phyloP scores from a whole-genome alignment of 768 basidiomycete genomes.

The Boletus bicolor region DNA sequence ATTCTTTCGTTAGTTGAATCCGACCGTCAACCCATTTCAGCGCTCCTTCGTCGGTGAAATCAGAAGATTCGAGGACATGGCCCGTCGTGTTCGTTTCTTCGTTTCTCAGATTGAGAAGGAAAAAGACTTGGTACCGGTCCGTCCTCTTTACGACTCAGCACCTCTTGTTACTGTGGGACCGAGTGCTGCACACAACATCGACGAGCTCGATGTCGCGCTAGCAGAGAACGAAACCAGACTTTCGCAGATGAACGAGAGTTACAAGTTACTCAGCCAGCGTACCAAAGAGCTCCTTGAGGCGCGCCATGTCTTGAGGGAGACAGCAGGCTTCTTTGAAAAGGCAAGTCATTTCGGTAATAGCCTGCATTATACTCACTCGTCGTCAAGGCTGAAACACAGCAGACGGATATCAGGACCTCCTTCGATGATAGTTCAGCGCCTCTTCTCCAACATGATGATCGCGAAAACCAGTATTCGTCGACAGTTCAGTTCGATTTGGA shows the following conservation, averaged over 20 bases:
- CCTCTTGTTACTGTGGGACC: constrained; percentile 89
- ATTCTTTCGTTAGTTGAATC: constrained; percentile 67
- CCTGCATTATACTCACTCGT: constrained; percentile 6
- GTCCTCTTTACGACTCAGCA: constrained; percentile 82
- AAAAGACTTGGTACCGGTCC: constrained; percentile 75
- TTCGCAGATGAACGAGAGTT: constrained; percentile 88
- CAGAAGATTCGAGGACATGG: constrained; percentile 93
- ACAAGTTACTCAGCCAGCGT: constrained; percentile 82
- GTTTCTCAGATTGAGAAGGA: constrained; percentile 81
- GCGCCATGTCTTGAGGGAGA: constrained; percentile 90
- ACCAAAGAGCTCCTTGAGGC: constrained; percentile 89
- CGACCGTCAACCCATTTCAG: constrained; percentile 94
- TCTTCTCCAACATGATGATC: constrained; percentile 87
- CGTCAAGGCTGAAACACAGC: constrained; percentile 70
- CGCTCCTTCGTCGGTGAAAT: constrained; percentile 97
- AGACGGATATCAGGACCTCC: constrained; percentile 78
- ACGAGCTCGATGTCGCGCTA: constrained; percentile 87
- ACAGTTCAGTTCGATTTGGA: constrained; percentile 82
- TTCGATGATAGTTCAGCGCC: constrained; percentile 92
- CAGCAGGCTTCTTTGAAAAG: constrained; percentile 93
- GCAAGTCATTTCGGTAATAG: constrained; percentile 37
- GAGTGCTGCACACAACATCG: constrained; percentile 87
- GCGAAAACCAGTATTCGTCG: constrained; percentile 58
- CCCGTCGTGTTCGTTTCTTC: constrained; percentile 91
- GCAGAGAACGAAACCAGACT: constrained; percentile 83